Base-by-base conservation (phyloP, 768 basidiomycete species). In the Leccinum rimulosum region DNA sequence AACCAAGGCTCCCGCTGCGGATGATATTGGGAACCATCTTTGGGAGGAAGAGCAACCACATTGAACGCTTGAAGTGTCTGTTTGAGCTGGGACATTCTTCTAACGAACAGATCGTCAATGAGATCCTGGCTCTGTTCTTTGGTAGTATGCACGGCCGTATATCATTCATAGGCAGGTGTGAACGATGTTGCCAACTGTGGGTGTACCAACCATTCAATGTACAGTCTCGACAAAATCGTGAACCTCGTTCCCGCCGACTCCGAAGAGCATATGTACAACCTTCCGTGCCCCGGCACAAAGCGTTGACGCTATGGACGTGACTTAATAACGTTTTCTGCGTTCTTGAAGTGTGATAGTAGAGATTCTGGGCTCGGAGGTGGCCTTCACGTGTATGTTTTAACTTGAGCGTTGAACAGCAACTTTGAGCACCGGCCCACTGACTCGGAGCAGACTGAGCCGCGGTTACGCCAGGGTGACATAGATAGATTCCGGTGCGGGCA, bases 81-180 rank as follows among this genome's bases (percentile, higher is more conserved):
- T 77, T 80, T 31, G 82, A 78, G 25, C 72, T 85, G 27, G 83
- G 84, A 1, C 79, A 80, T 48, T 80, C 33, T 33, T 33, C 84
- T 5, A 74, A 77, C 0, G 87, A 91, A 58, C 79, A 85, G 54
- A 73, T 88, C 7, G 80, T 86, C 7, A 90, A 90, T 69, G 84
- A 82, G 31, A 76, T 91, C 14, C 72, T 94, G 47, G 89, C 89
- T 19, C 73, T 93, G 28, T 76, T 92, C 75, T 82, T 92, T 56
- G 81, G 82, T 31, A 31, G 30, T 31, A 9, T 31, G 30, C 31
- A 75, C 82, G 11, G 82, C 84, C 10, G 85, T 86, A 12, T 22
- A 22, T 22, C 22, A 22, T 22, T 22, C 22, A 33, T 93, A 55
- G 83, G 89, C 85, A 64, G 45, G 78, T 70, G 4, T 31, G 6